These are phyloP conservation scores for Phytophthora fragariae DNA, from an alignment of 352 stramenopile species.

Conservation along the genomic window DNA sequence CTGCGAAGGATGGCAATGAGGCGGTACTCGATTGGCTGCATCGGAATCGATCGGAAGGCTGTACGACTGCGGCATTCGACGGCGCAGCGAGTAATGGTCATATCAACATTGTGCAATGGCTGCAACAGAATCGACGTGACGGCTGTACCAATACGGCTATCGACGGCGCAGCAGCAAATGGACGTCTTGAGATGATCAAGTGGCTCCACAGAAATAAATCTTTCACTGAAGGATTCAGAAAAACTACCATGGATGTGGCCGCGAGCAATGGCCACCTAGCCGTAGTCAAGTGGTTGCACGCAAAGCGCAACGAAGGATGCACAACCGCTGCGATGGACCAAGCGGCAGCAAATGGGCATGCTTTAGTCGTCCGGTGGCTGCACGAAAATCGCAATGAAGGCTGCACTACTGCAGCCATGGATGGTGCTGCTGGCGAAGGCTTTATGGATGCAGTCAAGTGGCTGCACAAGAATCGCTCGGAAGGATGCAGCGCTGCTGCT, in stretches of 20 bases:
- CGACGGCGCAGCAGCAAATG: too few relatives aligned
- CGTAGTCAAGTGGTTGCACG: neutral
- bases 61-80: neutral
- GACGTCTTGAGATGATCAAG: neutral
- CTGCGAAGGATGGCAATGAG: too few relatives aligned
- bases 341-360: neutral
- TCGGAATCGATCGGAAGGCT: neutral
- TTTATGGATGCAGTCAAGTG: neutral
- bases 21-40: too few relatives aligned
- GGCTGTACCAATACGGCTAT: too few relatives aligned
- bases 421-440: neutral
- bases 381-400: neutral
- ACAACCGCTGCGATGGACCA: neutral
- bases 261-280: neutral
- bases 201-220: neutral
- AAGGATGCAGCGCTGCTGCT: neutral
- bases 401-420: neutral
- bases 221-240: neutral
- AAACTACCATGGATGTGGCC: neutral
- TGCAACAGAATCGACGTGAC: too few relatives aligned
- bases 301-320: neutral
- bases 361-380: neutral
- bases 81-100: too few relatives aligned
- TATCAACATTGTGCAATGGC: too few relatives aligned
- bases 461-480: neutral